phyloP scores from a whole-genome alignment of 345 rosid genomes.

The Corymbia maculata region DNA sequence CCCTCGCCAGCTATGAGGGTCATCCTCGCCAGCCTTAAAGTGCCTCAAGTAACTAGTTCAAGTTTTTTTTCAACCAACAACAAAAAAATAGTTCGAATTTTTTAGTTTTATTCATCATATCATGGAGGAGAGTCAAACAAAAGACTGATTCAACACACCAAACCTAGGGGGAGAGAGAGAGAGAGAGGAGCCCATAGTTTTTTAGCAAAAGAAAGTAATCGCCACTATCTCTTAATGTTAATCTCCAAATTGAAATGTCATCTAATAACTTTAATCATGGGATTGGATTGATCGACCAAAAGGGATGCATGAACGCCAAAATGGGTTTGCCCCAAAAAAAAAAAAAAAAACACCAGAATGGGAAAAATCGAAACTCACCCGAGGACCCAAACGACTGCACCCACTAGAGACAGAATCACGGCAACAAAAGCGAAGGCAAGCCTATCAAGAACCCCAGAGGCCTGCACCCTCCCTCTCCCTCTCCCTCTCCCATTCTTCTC shows the following conservation, averaged over 20 bases:
- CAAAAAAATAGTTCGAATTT: background rate
- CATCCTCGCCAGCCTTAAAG: background rate
- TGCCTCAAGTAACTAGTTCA: background rate
- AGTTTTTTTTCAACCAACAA: background rate
- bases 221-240: background rate
- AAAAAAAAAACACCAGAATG: too few relatives aligned
- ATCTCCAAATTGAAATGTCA: background rate
- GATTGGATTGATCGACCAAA: background rate
- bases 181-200: background rate
- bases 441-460: constrained; percentile 32
- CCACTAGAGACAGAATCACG: constrained; percentile 21
- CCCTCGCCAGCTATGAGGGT: background rate
- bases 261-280: background rate
- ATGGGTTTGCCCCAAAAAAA: background rate
- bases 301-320: background rate
- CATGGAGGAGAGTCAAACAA: background rate
- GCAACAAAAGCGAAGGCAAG: constrained; percentile 26
- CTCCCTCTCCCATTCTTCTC: constrained; percentile 4
- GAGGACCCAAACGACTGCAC: constrained; percentile 25
- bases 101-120: background rate
- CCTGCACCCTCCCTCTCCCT: constrained; percentile 24
- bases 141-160: background rate
- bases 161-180: background rate
- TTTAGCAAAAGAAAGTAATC: background rate
- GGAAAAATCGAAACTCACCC: constrained; percentile 11